Base-by-base conservation (phyloP, 1,284 basidiomycete species). In the Ceratobasidium sp. region DNA sequence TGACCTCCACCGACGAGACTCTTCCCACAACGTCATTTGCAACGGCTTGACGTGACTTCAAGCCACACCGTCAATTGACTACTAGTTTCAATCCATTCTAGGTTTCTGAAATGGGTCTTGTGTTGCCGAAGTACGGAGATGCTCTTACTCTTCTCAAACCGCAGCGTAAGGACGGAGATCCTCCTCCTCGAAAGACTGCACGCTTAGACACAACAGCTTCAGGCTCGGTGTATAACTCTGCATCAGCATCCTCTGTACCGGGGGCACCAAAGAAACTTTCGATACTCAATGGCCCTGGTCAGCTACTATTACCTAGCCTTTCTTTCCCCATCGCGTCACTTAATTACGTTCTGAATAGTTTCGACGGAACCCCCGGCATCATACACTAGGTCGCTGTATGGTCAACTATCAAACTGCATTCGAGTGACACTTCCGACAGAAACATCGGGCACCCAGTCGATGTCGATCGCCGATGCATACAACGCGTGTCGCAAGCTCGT, bases 131-230 rank as follows among this genome's bases (percentile, higher is more conserved):
- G 23, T 61, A 71, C 23, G 69, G 57, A n/a, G 43, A 69, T 50
- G 69, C 69, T 61, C 57, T 71, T n/a, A 61, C 69, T 28, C 69
- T 71, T 59, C 57, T 71, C 57, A 71, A 47, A 50, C 35, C 69
- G 47, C 69, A 71, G 69, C 55, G 69, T 71, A 71, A 71, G 69
- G 69, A 61, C 18, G 69, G 69, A 38, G 69, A 71, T 54, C 69
- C 86, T 81, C 87, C 86, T 82, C 86, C 86, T 76, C 86, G 85
- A 81, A 92, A 92, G 84, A 86, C 86, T 75, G 84, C 87, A 77
- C 88, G 89, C 77, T 82, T 89, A 80, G 85, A 85, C 76, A 43
- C 69, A 71, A 35, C 57, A 71, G 69, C 69, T 71, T 47, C 69
- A 71, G 69, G 69, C 55, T 71, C 69, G 49, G 57, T 47, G 32